phyloP scores from a whole-genome alignment of 164 flowering plant species.

The Vitis rupestris region DNA sequence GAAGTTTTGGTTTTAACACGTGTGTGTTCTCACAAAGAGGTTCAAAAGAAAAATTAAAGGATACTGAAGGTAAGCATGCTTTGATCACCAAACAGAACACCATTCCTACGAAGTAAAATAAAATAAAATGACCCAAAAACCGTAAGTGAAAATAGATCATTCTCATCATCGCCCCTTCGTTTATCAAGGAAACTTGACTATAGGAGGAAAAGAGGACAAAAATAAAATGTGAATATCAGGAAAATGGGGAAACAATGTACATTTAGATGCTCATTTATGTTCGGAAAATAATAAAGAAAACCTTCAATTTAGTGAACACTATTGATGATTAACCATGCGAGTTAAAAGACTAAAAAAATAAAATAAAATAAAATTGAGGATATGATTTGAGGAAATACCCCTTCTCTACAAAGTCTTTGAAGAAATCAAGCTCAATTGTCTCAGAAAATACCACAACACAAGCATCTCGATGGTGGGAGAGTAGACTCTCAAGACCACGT shows the following conservation, averaged over 20 bases:
- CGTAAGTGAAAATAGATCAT: no score
- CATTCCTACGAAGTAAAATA: no score
- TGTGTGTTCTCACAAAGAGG: no score
- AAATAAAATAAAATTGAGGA: background rate
- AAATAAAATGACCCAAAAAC: no score
- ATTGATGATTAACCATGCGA: background rate
- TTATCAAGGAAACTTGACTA: background rate
- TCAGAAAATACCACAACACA: conserved; percentile 91
- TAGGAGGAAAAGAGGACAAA: background rate
- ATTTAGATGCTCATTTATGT: background rate
- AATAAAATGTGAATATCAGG: background rate
- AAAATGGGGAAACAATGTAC: background rate
- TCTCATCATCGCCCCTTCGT: no score
- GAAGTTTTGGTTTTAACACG: no score
- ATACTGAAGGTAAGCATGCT: no score
- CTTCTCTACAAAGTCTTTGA: conserved; percentile 71
- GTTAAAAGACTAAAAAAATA: background rate
- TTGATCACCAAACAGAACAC: no score
- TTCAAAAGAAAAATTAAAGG: no score
- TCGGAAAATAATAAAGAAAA: background rate
- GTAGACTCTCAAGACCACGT: conserved; percentile 82
- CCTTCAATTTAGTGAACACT: background rate
- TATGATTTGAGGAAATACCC: conserved; percentile 52
- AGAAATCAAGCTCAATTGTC: conserved; percentile 90
- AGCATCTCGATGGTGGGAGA: conserved; percentile 73